A percentile compares a stretch with the other conserved stretches of the same genome.
phyloP scores from a whole-genome alignment of 306 rosid genomes.

The Lathyrus oleraceus region DNA sequence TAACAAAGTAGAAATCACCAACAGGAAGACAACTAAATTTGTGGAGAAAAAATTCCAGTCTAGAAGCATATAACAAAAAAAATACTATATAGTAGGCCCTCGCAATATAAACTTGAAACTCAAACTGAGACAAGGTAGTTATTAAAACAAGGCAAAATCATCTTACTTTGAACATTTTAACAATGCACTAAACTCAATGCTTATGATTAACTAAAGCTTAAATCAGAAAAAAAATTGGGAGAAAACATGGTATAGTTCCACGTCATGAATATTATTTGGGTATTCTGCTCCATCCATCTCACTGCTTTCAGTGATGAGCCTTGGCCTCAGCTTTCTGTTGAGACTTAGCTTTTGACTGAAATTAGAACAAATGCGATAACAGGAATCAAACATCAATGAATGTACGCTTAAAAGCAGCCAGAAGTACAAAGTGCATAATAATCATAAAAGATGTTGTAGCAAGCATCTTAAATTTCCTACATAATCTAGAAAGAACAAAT shows the following conservation, averaged over 20 bases:
- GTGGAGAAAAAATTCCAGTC: background rate
- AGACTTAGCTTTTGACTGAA: slow-evolving; percentile 85
- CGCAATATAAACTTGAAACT: slow-evolving; percentile 29
- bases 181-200: slow-evolving; percentile 43
- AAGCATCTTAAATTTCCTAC: background rate
- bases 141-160: slow-evolving; percentile 32
- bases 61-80: slow-evolving; percentile 1
- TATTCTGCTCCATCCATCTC: slow-evolving; percentile 40
- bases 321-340: slow-evolving; percentile 50
- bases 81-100: background rate
- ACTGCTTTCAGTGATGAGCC: slow-evolving; percentile 65
- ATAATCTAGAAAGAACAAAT: slow-evolving; percentile 14
- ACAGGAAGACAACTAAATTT: background rate
- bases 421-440: background rate
- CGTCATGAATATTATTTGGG: slow-evolving; percentile 58
- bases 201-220: slow-evolving; percentile 30
- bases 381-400: slow-evolving; percentile 22
- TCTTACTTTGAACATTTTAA: slow-evolving; percentile 19
- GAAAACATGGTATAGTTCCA: slow-evolving; percentile 44
- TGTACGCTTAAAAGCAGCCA: background rate
- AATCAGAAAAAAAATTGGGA: slow-evolving; percentile 26
- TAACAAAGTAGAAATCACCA: background rate
- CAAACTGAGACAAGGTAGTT: slow-evolving; percentile 23
- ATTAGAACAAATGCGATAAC: background rate
- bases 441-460: slow-evolving; percentile 6